Evolutionary conservation across 257 asterid species (phyloP).

Genomic region (Ophiorrhiza pumila): DNA sequence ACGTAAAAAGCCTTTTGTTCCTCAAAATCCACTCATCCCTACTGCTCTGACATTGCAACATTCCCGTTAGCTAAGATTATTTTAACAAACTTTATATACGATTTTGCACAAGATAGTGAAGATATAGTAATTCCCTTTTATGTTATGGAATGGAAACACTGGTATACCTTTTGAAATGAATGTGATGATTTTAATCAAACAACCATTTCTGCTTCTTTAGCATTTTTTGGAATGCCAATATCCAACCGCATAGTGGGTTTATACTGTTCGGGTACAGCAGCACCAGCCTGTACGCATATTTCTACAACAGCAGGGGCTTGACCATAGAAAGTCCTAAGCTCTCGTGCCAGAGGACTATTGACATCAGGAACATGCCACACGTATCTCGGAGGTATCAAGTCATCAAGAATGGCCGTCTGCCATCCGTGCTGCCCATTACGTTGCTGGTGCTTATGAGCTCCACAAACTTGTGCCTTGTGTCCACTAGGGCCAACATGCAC

Average conservation of each 20-base stretch:
- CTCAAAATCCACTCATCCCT: not conserved
- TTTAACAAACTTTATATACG: not conserved
- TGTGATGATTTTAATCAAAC: conserved; percentile 41
- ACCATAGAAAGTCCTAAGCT: conserved; percentile 78
- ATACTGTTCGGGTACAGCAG: conserved; percentile 76
- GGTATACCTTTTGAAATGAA: not conserved
- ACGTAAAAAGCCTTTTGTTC: not conserved
- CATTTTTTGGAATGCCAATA: conserved; percentile 70
- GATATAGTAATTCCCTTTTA: too few relatives aligned
- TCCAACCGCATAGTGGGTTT: conserved; percentile 91
- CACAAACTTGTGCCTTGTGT: conserved; percentile 94
- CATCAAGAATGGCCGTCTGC: conserved; percentile 80
- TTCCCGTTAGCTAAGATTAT: not conserved
- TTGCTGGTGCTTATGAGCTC: conserved; percentile 97
- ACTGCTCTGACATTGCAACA: not conserved
- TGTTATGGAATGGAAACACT: not conserved
- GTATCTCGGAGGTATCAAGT: conserved; percentile 79
- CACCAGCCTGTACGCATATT: conserved; percentile 81
- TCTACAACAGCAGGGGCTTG: conserved; percentile 94
- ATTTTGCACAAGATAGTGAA: not conserved
- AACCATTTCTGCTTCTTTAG: conserved; percentile 89
- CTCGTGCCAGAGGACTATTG: conserved; percentile 44
- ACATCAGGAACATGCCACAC: conserved; percentile 90
- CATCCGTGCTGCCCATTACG: conserved; percentile 98
- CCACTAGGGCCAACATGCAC: conserved; percentile 86